Evolutionary conservation across 441 rosid species (phyloP).

Genomic region (Syzygium syzygioides): DNA sequence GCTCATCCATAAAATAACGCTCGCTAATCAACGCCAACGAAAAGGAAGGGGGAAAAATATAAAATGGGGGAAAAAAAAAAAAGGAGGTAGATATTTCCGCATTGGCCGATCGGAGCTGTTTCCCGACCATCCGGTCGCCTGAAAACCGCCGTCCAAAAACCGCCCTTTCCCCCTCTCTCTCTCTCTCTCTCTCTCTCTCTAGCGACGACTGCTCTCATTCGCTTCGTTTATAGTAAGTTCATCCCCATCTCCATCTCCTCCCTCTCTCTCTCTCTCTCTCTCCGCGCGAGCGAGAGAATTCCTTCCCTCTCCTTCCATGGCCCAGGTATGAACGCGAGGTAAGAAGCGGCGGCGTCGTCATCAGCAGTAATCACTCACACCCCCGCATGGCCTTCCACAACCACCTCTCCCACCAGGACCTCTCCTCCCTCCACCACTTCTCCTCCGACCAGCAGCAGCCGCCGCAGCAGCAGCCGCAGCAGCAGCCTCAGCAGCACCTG

Average conservation of each 20-base stretch:
- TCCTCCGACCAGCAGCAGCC: conserved; percentile 22
- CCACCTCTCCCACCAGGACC: conserved; percentile 57
- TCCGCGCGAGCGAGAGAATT: neutral
- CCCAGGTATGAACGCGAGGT: neutral
- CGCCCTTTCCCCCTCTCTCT: neutral
- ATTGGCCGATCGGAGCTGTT: neutral
- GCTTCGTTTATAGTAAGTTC: neutral
- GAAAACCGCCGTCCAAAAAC: conserved; percentile 13
- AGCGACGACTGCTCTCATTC: neutral
- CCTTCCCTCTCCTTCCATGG: neutral
- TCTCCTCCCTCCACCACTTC: conserved; percentile 71
- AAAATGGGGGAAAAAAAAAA: neutral
- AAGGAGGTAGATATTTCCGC: neutral
- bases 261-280: neutral
- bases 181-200: neutral
- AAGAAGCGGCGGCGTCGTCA: neutral
- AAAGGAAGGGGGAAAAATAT: neutral
- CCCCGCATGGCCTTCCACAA: conserved; percentile 72
- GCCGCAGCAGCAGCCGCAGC: conserved; percentile 33
- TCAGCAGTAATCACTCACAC: neutral
- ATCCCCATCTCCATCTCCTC: neutral
- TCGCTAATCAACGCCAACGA: neutral
- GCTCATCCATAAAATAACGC: neutral
- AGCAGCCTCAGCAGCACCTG: neutral
- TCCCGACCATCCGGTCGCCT: conserved; percentile 4